Conservation (phyloP, 176 grass and related monocot genomes). For the Oryza nivara region DNA sequence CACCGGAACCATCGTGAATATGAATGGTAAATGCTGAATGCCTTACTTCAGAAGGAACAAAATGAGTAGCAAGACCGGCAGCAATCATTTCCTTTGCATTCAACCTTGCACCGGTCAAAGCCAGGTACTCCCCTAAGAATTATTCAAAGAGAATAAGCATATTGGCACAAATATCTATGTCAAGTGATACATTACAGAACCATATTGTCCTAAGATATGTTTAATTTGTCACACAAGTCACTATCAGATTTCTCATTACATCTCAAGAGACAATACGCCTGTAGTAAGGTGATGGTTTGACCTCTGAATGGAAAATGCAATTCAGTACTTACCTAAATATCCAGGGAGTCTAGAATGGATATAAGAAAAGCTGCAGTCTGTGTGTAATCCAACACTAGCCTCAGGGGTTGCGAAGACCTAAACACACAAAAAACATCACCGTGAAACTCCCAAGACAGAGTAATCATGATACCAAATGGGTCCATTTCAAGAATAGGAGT, state of each 20-base stretch:
- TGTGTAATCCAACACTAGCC: slow-evolving; percentile 87
- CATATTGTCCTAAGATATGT: slow-evolving; percentile 7
- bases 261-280: neutral
- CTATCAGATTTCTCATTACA: neutral
- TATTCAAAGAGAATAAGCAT: slow-evolving; percentile 31
- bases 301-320: neutral
- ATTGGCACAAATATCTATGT: neutral
- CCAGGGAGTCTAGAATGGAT: slow-evolving; percentile 87
- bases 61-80: slow-evolving; percentile 87
- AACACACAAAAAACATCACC: neutral
- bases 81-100: slow-evolving; percentile 90
- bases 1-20: neutral
- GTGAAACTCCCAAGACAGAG: neutral
- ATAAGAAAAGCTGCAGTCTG: slow-evolving; percentile 95
- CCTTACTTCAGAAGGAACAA: slow-evolving; percentile 80
- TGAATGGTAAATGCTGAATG: slow-evolving; percentile 10
- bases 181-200: slow-evolving; percentile 2
- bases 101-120: slow-evolving; percentile 80
- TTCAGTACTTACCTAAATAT: slow-evolving; percentile 65
- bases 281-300: neutral
- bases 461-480: neutral
- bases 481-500: neutral
- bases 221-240: neutral
- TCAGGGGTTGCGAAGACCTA: slow-evolving; percentile 89
- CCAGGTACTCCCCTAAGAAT: slow-evolving; percentile 83